These are phyloP conservation scores for Murraya paniculata DNA, from an alignment of 345 rosid genomes.

Conservation along the genomic window DNA sequence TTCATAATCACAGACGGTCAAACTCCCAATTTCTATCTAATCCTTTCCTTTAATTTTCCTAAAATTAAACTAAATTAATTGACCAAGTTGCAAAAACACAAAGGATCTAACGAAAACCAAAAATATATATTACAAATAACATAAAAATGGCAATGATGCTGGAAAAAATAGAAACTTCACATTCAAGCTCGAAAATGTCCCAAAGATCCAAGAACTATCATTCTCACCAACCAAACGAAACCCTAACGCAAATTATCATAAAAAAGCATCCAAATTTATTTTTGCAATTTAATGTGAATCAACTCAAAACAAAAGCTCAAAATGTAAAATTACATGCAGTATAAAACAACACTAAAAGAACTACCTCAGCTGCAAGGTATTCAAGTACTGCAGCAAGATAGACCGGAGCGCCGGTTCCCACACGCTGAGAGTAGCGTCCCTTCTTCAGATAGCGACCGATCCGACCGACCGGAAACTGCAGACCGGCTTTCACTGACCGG, in stretches of 20 bases:
- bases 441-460: slow-evolving; percentile 77
- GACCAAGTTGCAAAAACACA: background rate
- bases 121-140: background rate
- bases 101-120: background rate
- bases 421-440: slow-evolving; percentile 66
- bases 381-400: slow-evolving; percentile 85
- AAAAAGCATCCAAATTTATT: background rate
- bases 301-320: background rate
- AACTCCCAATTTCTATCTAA: background rate
- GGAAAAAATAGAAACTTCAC: background rate
- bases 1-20: background rate
- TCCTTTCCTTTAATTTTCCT: background rate
- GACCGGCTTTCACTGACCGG: slow-evolving; percentile 66
- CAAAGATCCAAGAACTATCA: background rate
- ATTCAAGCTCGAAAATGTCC: background rate
- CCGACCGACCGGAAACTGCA: slow-evolving; percentile 82
- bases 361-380: slow-evolving; percentile 81
- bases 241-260: background rate
- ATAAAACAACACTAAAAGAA: background rate
- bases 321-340: background rate
- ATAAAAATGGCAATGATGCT: background rate
- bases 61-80: background rate
- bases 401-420: slow-evolving; percentile 76
- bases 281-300: background rate
- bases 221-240: background rate